Evolutionary conservation across 1,139 yeast species (phyloP).

Genomic region (Lodderomyces theae): DNA sequence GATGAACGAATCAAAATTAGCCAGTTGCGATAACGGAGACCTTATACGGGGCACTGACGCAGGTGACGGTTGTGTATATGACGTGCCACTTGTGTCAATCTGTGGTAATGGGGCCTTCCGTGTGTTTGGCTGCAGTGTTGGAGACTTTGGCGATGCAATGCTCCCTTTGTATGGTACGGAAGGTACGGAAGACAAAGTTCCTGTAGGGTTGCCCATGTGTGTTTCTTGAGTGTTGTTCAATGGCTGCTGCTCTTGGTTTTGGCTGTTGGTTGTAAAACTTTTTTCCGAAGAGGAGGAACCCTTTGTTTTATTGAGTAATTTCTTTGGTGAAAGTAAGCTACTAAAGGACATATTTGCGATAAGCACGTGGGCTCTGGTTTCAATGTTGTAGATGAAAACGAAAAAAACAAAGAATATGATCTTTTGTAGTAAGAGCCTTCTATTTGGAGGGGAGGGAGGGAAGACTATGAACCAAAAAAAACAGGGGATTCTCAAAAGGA

Average conservation of each 20-base stretch:
- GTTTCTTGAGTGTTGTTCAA: background rate
- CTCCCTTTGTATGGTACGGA: slow-evolving; percentile 2
- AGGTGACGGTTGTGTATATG: background rate
- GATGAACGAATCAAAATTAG: slow-evolving; percentile 2
- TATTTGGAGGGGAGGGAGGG: too few relatives aligned
- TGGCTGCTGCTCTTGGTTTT: background rate
- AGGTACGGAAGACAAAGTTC: background rate
- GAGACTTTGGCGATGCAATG: background rate
- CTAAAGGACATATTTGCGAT: slow-evolving; percentile 5
- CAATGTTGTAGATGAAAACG: too few relatives aligned
- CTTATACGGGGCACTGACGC: slow-evolving; percentile 6
- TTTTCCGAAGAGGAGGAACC: slow-evolving; percentile 2
- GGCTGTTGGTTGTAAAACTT: background rate
- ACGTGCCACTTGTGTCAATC: slow-evolving; percentile 4
- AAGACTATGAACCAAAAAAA: too few relatives aligned
- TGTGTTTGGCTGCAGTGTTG: background rate
- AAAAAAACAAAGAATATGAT: too few relatives aligned
- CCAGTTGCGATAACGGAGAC: slow-evolving; percentile 14
- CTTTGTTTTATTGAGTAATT: slow-evolving; percentile 2
- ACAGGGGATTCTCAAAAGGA: too few relatives aligned
- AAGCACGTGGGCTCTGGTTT: too few relatives aligned
- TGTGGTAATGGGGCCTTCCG: background rate
- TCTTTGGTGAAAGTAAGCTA: slow-evolving; percentile 10
- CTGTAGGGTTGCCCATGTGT: background rate
- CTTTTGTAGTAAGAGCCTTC: too few relatives aligned